phyloP scores from a whole-genome alignment of 257 asterid genomes.

The Scutellaria galericulata region DNA sequence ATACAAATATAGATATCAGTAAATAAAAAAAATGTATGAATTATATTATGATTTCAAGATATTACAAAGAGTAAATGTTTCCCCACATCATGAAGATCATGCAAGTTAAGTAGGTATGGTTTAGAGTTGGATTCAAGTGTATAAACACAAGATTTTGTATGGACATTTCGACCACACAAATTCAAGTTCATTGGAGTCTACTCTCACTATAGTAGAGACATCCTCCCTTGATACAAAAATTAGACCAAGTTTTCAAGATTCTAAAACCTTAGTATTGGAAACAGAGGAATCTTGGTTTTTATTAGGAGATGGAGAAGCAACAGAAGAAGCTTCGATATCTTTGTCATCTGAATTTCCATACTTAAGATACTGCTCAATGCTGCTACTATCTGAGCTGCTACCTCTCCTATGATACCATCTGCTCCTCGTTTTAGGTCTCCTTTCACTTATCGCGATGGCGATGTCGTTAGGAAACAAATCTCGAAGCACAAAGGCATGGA shows the following conservation, averaged over 20 bases:
- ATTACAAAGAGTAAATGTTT: too few species aligned
- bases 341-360: conserved; percentile 47
- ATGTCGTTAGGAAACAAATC: conserved; percentile 87
- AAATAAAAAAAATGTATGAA: too few species aligned
- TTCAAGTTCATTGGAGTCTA: conserved; percentile 48
- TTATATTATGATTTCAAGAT: too few species aligned
- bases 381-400: conserved; percentile 50
- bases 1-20: too few species aligned
- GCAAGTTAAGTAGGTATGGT: too few species aligned
- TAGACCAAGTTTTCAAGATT: not conserved
- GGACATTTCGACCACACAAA: not conserved
- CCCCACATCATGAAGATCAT: too few species aligned
- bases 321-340: conserved; percentile 59
- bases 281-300: conserved; percentile 12
- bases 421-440: conserved; percentile 45
- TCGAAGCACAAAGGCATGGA: conserved; percentile 68
- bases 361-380: conserved; percentile 57
- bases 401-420: conserved; percentile 63
- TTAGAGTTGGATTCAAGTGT: too few species aligned
- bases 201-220: conserved; percentile 18
- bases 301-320: conserved; percentile 10
- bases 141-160: too few species aligned
- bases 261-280: conserved; percentile 9
- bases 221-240: conserved; percentile 42
- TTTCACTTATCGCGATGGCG: conserved; percentile 71